Conservation (phyloP, 2,329 filamentous ascomycete species). For the Fusarium bactridioides region DNA sequence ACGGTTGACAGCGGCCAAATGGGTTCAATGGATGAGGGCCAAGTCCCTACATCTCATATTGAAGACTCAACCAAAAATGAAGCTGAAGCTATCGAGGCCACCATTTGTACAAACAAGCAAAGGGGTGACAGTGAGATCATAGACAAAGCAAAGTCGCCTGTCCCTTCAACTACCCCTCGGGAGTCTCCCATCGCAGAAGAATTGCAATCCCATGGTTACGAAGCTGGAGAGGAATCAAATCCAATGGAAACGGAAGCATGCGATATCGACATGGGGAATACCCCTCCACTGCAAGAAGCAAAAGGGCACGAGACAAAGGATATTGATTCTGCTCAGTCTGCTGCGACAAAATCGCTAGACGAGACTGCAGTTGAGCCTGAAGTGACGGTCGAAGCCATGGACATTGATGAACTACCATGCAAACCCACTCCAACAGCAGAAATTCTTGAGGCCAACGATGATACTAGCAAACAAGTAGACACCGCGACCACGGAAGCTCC, state of each 20-base stretch:
- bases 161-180: neutral
- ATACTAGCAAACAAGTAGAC: conserved; percentile 10
- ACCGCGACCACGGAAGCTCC: conserved; percentile 5
- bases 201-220: neutral
- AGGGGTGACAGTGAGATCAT: neutral
- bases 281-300: neutral
- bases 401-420: conserved; percentile 25
- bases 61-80: conserved; percentile 10
- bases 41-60: neutral
- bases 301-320: neutral
- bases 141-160: conserved; percentile 4
- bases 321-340: neutral
- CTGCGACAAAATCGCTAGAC: neutral
- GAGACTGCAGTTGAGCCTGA: neutral
- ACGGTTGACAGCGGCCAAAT: neutral
- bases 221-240: neutral
- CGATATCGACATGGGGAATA: conserved; percentile 9
- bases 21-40: neutral
- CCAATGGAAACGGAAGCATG: neutral
- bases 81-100: neutral
- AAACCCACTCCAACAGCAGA: neutral
- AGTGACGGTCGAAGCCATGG: conserved; percentile 31
- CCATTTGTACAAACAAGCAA: neutral
- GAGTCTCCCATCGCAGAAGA: neutral
- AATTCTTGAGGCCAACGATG: conserved; percentile 14